Percentiles rank a stretch among this genome's conserved stretches.
These are phyloP conservation scores for Amanita phalloides DNA, from an alignment of 768 basidiomycete genomes.

Conservation along the genomic window DNA sequence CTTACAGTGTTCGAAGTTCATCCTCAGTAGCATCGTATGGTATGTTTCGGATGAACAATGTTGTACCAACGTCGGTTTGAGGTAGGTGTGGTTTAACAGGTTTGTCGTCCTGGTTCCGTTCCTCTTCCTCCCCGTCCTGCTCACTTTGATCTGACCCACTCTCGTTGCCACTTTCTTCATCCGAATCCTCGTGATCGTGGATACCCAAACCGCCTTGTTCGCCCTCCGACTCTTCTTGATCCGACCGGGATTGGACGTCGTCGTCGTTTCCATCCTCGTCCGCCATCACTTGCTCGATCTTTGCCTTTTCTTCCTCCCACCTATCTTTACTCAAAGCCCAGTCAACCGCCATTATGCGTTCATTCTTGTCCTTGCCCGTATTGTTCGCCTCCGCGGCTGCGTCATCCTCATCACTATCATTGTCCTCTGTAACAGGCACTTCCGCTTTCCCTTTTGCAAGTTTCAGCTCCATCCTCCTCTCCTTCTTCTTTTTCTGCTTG, in stretches of 20 bases:
- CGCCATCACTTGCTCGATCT: conserved; percentile 24
- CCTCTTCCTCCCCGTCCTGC: conserved; percentile 2
- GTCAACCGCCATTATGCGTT: conserved; percentile 81
- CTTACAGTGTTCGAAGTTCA: conserved; percentile 77
- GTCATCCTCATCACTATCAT: conserved; percentile 26
- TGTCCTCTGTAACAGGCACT: conserved; percentile 13
- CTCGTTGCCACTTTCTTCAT: conserved; percentile 22
- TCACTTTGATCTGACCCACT: conserved; percentile 28
- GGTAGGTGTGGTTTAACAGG: conserved; percentile 63
- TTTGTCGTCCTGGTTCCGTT: conserved; percentile 26
- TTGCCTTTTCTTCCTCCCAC: conserved; percentile 74
- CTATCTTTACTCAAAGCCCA: conserved; percentile 93
- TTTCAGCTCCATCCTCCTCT: conserved; percentile 43
- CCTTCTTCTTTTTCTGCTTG: conserved; percentile 63
- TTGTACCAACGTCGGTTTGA: conserved; percentile 78
- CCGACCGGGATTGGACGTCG: conserved; percentile 15
- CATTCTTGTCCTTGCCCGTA: conserved; percentile 24
- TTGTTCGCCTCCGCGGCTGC: conserved; percentile 19
- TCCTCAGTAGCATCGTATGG: conserved; percentile 91
- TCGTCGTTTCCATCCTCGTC: conserved; percentile 15
- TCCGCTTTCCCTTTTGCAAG: conserved; percentile 24
- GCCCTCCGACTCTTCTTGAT: conserved; percentile 22
- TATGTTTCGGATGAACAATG: conserved; percentile 89
- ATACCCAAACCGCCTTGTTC: conserved; percentile 34
- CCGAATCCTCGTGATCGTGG: conserved; percentile 27